Evolutionary conservation across 2,329 filamentous ascomycete species (phyloP).

Genomic region (Exophiala sideris): DNA sequence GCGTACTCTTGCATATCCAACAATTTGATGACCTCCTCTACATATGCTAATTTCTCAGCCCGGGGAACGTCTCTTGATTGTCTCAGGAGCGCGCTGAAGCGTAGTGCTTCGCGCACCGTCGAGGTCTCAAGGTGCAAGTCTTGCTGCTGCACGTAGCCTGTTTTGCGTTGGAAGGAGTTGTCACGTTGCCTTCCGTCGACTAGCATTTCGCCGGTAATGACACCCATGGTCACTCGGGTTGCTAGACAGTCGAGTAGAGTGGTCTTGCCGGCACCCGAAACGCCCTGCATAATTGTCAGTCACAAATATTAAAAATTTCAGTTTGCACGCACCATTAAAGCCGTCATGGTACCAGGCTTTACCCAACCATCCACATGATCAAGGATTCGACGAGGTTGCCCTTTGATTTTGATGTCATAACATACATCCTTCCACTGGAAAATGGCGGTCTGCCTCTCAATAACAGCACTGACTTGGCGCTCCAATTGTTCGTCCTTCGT

Average conservation of each 20-base stretch:
- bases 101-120: conserved; percentile 82
- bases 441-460: conserved; percentile 63
- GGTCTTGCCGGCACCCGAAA: conserved; percentile 87
- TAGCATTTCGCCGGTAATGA: conserved; percentile 80
- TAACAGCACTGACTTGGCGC: conserved; percentile 16
- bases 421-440: conserved; percentile 85
- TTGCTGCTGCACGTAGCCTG: conserved; percentile 87
- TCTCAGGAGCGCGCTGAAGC: conserved; percentile 79
- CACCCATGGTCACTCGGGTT: conserved; percentile 80
- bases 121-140: conserved; percentile 81
- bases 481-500: conserved; percentile 12
- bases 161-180: conserved; percentile 82
- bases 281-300: conserved; percentile 44
- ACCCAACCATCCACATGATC: conserved; percentile 90
- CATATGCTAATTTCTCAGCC: conserved; percentile 79
- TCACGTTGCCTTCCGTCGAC: conserved; percentile 72
- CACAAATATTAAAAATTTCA: background rate
- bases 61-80: conserved; percentile 69
- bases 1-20: conserved; percentile 87
- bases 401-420: conserved; percentile 79
- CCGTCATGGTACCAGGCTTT: conserved; percentile 86
- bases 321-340: conserved; percentile 63
- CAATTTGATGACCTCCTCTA: conserved; percentile 87
- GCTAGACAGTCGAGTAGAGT: conserved; percentile 84
- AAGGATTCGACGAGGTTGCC: conserved; percentile 69